Evolutionary conservation across 495 filamentous ascomycete genomes (phyloP).

Genomic region (Podospora conica): DNA sequence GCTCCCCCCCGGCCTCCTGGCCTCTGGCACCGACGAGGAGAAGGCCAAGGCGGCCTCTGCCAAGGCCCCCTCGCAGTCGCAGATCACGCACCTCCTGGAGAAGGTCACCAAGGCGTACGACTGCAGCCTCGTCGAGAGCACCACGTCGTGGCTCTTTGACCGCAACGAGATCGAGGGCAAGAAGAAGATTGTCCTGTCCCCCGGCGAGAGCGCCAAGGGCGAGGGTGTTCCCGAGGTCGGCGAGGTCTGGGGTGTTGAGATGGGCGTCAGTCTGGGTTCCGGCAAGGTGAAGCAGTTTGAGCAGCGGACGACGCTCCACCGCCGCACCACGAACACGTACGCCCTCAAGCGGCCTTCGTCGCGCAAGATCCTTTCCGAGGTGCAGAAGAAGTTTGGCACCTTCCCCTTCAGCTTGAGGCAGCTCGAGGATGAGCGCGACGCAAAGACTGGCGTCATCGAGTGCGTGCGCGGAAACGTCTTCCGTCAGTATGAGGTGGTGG

Average conservation of each 20-base stretch:
- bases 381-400: conserved; percentile 90
- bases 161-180: conserved; percentile 95
- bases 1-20: conserved; percentile 78
- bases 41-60: conserved; percentile 82
- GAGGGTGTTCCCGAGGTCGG: conserved; percentile 86
- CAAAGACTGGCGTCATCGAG: conserved; percentile 93
- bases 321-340: conserved; percentile 85
- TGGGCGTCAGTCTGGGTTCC: conserved; percentile 81
- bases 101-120: conserved; percentile 88
- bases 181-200: conserved; percentile 95
- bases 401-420: conserved; percentile 98
- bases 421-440: conserved; percentile 91
- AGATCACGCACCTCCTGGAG: conserved; percentile 80
- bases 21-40: conserved; percentile 82
- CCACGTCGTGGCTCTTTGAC: conserved; percentile 91
- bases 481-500: conserved; percentile 90
- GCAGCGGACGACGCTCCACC: conserved; percentile 84
- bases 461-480: conserved; percentile 87
- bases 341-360: conserved; percentile 87
- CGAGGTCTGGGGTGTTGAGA: conserved; percentile 97
- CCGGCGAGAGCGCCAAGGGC: conserved; percentile 79
- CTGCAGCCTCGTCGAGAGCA: conserved; percentile 92
- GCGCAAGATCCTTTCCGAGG: conserved; percentile 81
- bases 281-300: conserved; percentile 90
- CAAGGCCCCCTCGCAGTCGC: conserved; percentile 72